phyloP scores from a whole-genome alignment of 441 rosid genomes.

The Francoa sonchifolia region DNA sequence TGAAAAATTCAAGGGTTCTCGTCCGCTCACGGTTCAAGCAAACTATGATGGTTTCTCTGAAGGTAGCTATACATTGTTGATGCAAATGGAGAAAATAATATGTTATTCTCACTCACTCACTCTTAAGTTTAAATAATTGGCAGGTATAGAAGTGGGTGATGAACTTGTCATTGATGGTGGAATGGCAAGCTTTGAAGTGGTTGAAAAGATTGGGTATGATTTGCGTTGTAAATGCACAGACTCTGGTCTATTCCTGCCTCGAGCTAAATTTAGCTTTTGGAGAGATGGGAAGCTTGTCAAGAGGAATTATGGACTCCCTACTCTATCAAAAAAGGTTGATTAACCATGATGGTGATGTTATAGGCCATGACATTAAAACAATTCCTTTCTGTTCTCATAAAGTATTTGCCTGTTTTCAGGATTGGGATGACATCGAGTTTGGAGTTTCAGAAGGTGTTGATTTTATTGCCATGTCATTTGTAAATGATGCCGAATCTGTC shows the following conservation, averaged over 20 bases:
- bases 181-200: constrained; percentile 61
- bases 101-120: not conserved
- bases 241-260: constrained; percentile 54
- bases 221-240: constrained; percentile 53
- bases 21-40: constrained; percentile 50
- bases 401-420: constrained; percentile 22
- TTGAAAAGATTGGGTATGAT: constrained; percentile 46
- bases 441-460: constrained; percentile 61
- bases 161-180: constrained; percentile 65
- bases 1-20: constrained; percentile 32
- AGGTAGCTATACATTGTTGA: constrained; percentile 20
- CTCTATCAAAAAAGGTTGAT: constrained; percentile 43
- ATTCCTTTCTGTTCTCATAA: not conserved
- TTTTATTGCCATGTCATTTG: constrained; percentile 61
- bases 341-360: not conserved
- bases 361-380: no score
- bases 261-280: constrained; percentile 69
- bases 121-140: constrained; percentile 2
- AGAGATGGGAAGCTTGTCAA: constrained; percentile 49
- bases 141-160: constrained; percentile 62
- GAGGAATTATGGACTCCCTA: constrained; percentile 38
- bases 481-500: constrained; percentile 41
- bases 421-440: constrained; percentile 58
- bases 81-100: not conserved
- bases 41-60: constrained; percentile 53